Evolutionary conservation across 2,329 filamentous ascomycete genomes (phyloP).

Genomic region (Penicillium sp.): DNA sequence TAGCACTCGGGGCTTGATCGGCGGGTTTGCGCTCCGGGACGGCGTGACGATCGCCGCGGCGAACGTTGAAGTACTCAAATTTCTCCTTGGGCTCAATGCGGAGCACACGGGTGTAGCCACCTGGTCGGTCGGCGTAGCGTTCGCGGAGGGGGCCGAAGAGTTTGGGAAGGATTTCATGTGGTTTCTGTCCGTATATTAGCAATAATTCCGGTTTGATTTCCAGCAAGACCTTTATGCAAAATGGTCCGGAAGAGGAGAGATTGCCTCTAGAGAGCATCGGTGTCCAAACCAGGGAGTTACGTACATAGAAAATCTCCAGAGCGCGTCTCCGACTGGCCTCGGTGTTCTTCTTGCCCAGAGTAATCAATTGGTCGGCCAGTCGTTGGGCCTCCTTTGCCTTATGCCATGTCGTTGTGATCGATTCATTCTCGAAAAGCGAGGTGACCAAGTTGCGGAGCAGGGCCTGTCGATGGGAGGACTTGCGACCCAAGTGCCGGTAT

Average conservation of each 20-base stretch:
- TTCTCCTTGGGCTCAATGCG: conserved; percentile 81
- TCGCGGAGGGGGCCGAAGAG: conserved; percentile 79
- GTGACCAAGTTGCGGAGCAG: conserved; percentile 95
- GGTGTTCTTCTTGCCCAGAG: conserved; percentile 88
- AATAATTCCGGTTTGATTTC: neutral
- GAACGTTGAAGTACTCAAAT: conserved; percentile 22
- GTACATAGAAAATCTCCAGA: conserved; percentile 80
- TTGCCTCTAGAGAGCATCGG: neutral
- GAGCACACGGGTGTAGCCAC: conserved; percentile 92
- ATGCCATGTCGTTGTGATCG: conserved; percentile 90
- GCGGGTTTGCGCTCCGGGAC: conserved; percentile 35
- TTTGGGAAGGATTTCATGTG: conserved; percentile 64
- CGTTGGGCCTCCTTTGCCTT: conserved; percentile 97
- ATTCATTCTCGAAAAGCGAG: conserved; percentile 87
- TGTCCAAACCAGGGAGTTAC: conserved; percentile 32
- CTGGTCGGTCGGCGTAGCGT: conserved; percentile 75
- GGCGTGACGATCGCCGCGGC: conserved; percentile 17
- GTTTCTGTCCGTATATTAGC: conserved; percentile 31
- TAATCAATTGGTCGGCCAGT: conserved; percentile 90
- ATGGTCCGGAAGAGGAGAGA: neutral
- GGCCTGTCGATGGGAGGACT: conserved; percentile 83
- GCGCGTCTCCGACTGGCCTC: conserved; percentile 73
- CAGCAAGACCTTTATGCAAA: neutral
- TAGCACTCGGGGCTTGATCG: conserved; percentile 85
- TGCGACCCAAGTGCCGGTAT: conserved; percentile 83